These are phyloP conservation scores for Moringa oleifera DNA, from an alignment of 345 rosid species.

Conservation along the genomic window DNA sequence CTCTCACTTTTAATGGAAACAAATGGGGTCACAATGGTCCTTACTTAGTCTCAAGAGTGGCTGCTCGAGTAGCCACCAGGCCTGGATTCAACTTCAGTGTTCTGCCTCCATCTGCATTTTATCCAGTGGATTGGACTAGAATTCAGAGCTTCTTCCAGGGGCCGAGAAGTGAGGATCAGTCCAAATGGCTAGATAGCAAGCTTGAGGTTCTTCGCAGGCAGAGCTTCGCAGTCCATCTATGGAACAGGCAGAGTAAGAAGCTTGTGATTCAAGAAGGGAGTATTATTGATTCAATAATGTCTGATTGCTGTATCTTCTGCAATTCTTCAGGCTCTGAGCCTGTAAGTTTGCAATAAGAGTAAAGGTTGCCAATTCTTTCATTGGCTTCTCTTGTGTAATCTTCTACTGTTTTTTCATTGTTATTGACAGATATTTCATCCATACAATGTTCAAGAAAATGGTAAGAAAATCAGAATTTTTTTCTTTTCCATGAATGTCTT, in stretches of 20 bases:
- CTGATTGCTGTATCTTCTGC: slow-evolving; percentile 63
- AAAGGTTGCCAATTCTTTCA: not conserved
- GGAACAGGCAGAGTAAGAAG: slow-evolving; percentile 80
- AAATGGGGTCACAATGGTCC: slow-evolving; percentile 99
- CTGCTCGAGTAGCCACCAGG: slow-evolving; percentile 34
- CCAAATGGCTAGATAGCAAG: slow-evolving; percentile 42
- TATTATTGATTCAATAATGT: slow-evolving; percentile 44
- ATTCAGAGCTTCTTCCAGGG: slow-evolving; percentile 47
- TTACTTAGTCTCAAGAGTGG: slow-evolving; percentile 79
- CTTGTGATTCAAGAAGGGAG: slow-evolving; percentile 61
- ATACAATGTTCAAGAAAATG: not conserved
- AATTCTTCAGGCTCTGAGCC: slow-evolving; percentile 32
- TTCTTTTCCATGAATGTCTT: not conserved
- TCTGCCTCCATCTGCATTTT: slow-evolving; percentile 74
- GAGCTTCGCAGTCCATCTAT: slow-evolving; percentile 69
- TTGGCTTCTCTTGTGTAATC: not conserved
- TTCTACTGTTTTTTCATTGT: not conserved
- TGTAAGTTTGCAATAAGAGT: slow-evolving; percentile 18
- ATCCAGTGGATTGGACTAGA: slow-evolving; percentile 79
- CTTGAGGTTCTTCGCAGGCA: slow-evolving; percentile 33
- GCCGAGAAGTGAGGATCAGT: slow-evolving; percentile 37
- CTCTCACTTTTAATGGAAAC: slow-evolving; percentile 74
- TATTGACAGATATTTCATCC: slow-evolving; percentile 13
- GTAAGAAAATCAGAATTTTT: slow-evolving; percentile 8
- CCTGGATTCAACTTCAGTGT: slow-evolving; percentile 52